Conservation (phyloP, 1,284 basidiomycete species). For the Apiotrichum laibachii region DNA sequence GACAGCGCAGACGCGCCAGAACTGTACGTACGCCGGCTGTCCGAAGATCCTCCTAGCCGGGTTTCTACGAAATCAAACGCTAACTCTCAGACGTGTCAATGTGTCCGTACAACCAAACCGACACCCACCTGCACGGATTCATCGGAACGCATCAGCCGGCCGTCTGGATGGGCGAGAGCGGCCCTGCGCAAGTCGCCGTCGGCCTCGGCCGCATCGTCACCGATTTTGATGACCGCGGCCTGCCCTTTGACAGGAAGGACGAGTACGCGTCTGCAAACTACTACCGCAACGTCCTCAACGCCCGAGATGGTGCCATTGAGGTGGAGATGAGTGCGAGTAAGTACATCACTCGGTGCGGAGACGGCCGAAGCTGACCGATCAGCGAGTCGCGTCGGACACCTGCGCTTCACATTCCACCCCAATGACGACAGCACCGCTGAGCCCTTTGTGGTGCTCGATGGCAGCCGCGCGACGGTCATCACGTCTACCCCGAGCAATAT, state of each 20-base stretch:
- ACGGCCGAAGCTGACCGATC: background rate
- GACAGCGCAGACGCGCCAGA: conserved; percentile 50
- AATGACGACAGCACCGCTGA: conserved; percentile 42
- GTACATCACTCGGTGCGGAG: conserved; percentile 33
- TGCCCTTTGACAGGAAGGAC: conserved; percentile 59
- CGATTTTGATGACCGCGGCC: conserved; percentile 61
- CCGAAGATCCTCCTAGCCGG: no score
- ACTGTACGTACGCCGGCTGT: conserved; percentile 33
- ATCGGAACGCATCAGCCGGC: conserved; percentile 72
- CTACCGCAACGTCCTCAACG: conserved; percentile 63
- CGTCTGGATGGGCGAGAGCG: conserved; percentile 85
- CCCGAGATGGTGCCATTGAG: conserved; percentile 57
- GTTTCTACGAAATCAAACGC: no score
- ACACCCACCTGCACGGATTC: conserved; percentile 65
- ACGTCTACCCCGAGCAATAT: conserved; percentile 58
- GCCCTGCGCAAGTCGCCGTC: conserved; percentile 62
- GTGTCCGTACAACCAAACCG: conserved; percentile 72
- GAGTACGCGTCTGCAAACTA: conserved; percentile 67
- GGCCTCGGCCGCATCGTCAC: conserved; percentile 59
- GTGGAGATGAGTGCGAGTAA: conserved; percentile 69
- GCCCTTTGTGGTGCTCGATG: conserved; percentile 69
- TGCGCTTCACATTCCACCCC: conserved; percentile 66
- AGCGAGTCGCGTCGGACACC: conserved; percentile 75
- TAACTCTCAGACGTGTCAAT: conserved; percentile 59
- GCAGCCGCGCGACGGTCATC: conserved; percentile 62